Evolutionary conservation across 1,284 basidiomycete species (phyloP).

Genomic region (Bjerkandera adusta): DNA sequence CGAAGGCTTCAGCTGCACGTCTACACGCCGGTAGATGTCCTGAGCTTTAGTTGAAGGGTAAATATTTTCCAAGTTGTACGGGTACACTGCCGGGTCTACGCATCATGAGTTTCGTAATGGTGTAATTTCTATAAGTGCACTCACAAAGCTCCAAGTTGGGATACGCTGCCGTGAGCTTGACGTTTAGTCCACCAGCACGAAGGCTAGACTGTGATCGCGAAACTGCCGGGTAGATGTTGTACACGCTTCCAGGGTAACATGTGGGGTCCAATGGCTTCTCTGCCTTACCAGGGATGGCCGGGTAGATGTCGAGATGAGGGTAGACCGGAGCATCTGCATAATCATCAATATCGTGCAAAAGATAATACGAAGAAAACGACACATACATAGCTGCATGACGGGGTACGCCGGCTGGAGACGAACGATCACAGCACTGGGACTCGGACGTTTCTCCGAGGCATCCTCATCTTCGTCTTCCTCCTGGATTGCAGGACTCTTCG

Average conservation of each 20-base stretch:
- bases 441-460: too few species aligned
- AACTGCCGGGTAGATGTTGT: slow-evolving; percentile 14
- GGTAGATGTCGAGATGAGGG: slow-evolving; percentile 32
- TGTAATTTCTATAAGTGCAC: neutral
- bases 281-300: slow-evolving; percentile 7
- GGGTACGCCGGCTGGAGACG: too few species aligned
- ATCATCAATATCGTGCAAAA: slow-evolving; percentile 1
- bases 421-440: too few species aligned
- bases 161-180: slow-evolving; percentile 6
- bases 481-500: too few species aligned
- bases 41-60: slow-evolving; percentile 1
- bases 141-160: slow-evolving; percentile 18
- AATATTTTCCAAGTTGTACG: slow-evolving; percentile 13
- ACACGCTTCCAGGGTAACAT: slow-evolving; percentile 20
- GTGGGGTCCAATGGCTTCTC: slow-evolving; percentile 31
- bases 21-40: neutral
- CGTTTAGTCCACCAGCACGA: neutral
- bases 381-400: too few species aligned
- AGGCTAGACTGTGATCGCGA: neutral
- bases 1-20: neutral
- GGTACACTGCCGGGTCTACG: slow-evolving; percentile 12
- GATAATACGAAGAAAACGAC: too few species aligned
- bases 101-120: neutral
- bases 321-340: slow-evolving; percentile 22
- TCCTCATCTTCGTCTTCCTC: too few species aligned